Evolutionary conservation across 139 green algal species (phyloP), one percentile per base, ranked within the genome.

Genomic region (Micromonas pusilla): DNA sequence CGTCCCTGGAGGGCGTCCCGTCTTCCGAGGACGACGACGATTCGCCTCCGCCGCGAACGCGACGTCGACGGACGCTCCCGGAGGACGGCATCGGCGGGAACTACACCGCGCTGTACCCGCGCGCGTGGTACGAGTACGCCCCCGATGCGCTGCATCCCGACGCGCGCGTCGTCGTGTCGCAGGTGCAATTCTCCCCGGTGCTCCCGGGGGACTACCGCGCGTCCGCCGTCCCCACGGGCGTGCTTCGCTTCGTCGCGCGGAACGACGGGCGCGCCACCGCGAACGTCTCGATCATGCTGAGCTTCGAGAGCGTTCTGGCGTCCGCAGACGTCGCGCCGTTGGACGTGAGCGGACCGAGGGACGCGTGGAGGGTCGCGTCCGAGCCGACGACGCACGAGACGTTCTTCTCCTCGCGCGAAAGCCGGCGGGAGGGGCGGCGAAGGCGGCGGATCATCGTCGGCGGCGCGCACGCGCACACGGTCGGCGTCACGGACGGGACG

Each of bases 41-140:
- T n/a, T n/a, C n/a, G n/a, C n/a, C n/a, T n/a, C n/a, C n/a, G n/a
- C n/a, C n/a, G n/a, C 45, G 45, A 16, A 57, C 45, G 13, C 63
- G 9, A 13, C 9, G 13, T 6, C 28, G 28, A 28, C 63, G 63
- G 13, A 20, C 9, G 13, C 63, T 70, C 28, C 63, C 63, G 13
- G 9, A 6, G 28, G 63, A 36, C 28, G 63, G 63, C 28, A 36
- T 16, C 63, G 63, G 63, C 28, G 63, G 63, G 28, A 70, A 6
- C 28, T 70, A 70, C 63, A 6, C 9, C 63, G 63, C 63, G 28
- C 63, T 70, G 13, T 70, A 39, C 30, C 63, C 63, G 63, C 63
- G 63, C 6, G 9, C 63, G 28, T 70, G 63, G 63, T 70, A 36
- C 28, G 30, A 33, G 28, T 70, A 70, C 63, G 28, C 6, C 63